Base-by-base conservation (phyloP, 306 rosid species). In the Mucuna pruriens region DNA sequence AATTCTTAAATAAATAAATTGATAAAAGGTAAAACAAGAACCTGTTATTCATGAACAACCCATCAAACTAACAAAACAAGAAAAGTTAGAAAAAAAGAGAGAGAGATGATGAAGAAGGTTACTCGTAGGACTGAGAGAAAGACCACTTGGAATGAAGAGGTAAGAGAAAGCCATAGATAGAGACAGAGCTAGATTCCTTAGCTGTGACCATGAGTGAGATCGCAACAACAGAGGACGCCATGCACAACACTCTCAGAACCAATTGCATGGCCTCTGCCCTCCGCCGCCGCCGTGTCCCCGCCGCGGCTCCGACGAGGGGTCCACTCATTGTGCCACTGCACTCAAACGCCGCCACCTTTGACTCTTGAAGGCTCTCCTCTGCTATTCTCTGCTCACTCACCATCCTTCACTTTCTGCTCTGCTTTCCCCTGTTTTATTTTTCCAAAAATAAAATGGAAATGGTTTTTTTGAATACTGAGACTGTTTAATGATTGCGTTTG, bases 111-210 rank as follows among this genome's bases (percentile, higher is more conserved):
- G 17, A 75, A 38, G 81, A 73, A 70, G 39, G 90, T 85, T 86
- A 95, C 97, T 86, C 89, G 75, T 88, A 91, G 1, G 97, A 89
- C 46, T 87, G 80, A 13, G 99, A 81, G 76, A 89, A 89, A 23
- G 97, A 90, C 99, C 99, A 95, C 70, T 90, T 90, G 66, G 99
- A 91, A 63, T 83, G 85, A 70, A 95, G 74, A 11, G 97, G 93
- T 1, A 93, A 84, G 13, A 54, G 68, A 76, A 93, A 88, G 48
- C 95, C 95, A 69, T 88, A 89, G 79, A 95, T 66, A 69, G 84
- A 61, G 71, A 95, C 84, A 1, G 86, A 75, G 84, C 78, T 77
- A 11, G 87, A 84, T 81, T 95, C 87, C 76, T 55, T 63, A 10
- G 99, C 99, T 0, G 97, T 93, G 15, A 95, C 85, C 99, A 93